Evolutionary conservation across 2,329 filamentous ascomycete genomes (phyloP), one percentile per base, ranked within the genome.

Genomic region (Magnaporthiopsis poae): DNA sequence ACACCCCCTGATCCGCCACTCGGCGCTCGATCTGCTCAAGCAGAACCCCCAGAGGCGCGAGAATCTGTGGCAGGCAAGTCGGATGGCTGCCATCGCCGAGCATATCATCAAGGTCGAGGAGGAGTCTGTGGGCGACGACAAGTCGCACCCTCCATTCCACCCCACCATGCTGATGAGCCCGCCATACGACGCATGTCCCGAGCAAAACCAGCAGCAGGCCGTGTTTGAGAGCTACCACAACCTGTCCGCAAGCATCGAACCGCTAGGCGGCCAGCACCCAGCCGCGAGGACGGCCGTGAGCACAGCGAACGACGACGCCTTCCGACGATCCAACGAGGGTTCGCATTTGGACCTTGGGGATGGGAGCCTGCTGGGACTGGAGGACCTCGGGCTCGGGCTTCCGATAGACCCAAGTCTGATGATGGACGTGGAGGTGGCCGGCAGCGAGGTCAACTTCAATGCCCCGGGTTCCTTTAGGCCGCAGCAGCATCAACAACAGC

Each of bases 31-130:
- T 7, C 70, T 80, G 9, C 69, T 80, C 15, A 71, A 68, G 13
- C 71, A 68, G 11, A 70, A 73, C 18, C 67, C 68, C 3, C 68
- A 61, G 29, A 71, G 76, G 8, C 70, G 75, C 5, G 78, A 80
- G 69, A 78, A 77, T 31, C 68, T 80, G 0, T 80, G 78, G 78
- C 72, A 76, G 3, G 72, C 73, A 0, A 70, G 72, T 2, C 71
- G 74, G 62, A 69, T 75, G 36, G 69, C 74, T 0, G 69, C 72
- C 8, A 71, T 79, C 1, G 75, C 75, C 1, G 70, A 71, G 9
- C 71, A 75, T 3, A 70, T 77, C n/a, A 76, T 80, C 0, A 70
- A 75, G 61, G 66, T 78, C 1, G 78, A 80, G 65, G 77, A 79
- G 63, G 68, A 67, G 65, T 33, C 68, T 61, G 61, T n/a, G 27